Base-by-base conservation (phyloP, 345 rosid species). In the Abelmoschus esculentus region DNA sequence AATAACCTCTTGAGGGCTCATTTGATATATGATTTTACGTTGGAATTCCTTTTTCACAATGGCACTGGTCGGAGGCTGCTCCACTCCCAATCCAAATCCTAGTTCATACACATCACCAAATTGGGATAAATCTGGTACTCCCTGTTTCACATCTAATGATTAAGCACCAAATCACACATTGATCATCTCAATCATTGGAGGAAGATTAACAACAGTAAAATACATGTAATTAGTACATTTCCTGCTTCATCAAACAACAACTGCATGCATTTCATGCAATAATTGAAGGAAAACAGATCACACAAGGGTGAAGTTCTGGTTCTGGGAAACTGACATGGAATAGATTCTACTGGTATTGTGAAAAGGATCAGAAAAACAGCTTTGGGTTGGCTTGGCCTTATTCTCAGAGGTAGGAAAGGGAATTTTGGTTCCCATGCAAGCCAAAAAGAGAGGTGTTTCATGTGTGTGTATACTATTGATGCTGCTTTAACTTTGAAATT, bases 41-140 rank as follows among this genome's bases (percentile, higher is more conserved):
- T 83, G 89, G 65, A 80, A 81, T 36, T 85, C 81, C 26, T 76
- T 79, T 82, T 86, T 89, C 69, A 93, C 29, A 58, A 83, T 22
- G 22, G 89, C 90, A 76, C 83, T 83, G 0, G 98, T 93, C 13
- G 98, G 98, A 71, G 96, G 90, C 5, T 86, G 73, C 53, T 83
- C 87, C 6, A 72, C 18, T 65, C 98, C 98, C 60, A 81, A 69
- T 13, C 95, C 98, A 55, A 85, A 93, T 14, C 81, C 87, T 0
- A 86, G 58, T 54, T 93, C 86, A 70, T 84, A 81, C 14, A 88
- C 90, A 19, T 92, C 90, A 9, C 97, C 97, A 47, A 76, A 83
- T 71, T 66, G 82, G 5, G 97, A 87, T 40, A 90, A 79, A 44
- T 93, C 92, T 22, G 98, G 98, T 9, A 74, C 74, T 60, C 96